Base-by-base conservation (phyloP, 1,139 yeast genomes). In the Sugiyamaella japonica region DNA sequence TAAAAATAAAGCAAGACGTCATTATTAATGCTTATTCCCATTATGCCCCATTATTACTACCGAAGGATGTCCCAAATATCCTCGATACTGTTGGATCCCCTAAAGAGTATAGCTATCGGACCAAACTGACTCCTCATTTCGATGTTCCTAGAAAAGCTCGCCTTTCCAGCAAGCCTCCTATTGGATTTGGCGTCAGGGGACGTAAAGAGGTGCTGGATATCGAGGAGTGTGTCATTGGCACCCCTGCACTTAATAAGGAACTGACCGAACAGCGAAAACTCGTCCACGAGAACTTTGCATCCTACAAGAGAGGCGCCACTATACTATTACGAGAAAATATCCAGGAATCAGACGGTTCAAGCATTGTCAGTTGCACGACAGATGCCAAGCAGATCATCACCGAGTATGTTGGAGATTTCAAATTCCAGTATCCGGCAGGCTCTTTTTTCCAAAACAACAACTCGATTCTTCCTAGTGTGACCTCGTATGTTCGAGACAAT, bases 401-500 rank as follows among this genome's bases (percentile, higher is more conserved):
- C 6, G 99, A 93, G 68, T 80, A 80, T 62, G 84, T 91, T 53
- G 93, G 87, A 4, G 61, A 68, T 23, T 84, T 76, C 71, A 80
- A 83, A 51, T 93, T 93, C 71, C 84, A 88, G 66, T 93, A 89
- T 69, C 85, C 91, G 20, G 97, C 98, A 0, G 95, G 96, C 53
- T 96, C 91, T 66, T 93, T 93, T 67, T 93, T 93, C 77, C 99
- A 93, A 71, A 93, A 93, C 73, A 93, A 93, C 73, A 93, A 90
- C 69, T 85, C 96, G 17, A 93, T 93, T 37, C 76, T 93, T 59
- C 96, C 97, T 1, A 72, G 77, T 1, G 95, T 93, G 8, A 87
- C 96, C 1, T 75, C 76, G 46, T 90, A 89, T 66, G 99, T 93
- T 16, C 81, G 84, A 58, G 80, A 83, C 16, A 88, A 89, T 65